Conservation (phyloP, 345 rosid species). For the Camelina hispida region DNA sequence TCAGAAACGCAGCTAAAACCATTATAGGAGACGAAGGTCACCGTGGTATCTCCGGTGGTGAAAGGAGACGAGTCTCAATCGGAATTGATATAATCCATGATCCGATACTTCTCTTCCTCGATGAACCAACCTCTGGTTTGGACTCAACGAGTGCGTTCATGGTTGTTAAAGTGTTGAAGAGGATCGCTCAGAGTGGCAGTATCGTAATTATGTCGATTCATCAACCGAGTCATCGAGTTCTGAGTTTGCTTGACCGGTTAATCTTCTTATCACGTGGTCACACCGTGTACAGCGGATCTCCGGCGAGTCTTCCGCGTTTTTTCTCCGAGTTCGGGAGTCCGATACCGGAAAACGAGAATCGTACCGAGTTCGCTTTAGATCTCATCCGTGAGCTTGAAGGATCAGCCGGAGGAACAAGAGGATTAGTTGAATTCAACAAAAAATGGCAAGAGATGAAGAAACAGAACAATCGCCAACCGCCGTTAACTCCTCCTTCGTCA, state of each 20-base stretch:
- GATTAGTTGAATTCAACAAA: conserved; percentile 79
- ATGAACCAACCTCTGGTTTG: conserved; percentile 95
- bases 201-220: conserved; percentile 93
- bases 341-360: conserved; percentile 85
- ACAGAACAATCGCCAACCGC: conserved; percentile 40
- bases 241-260: conserved; percentile 77
- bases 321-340: conserved; percentile 91
- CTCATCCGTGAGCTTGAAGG: conserved; percentile 87
- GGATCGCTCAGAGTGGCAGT: conserved; percentile 94
- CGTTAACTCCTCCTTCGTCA: conserved; percentile 45
- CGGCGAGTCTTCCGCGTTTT: conserved; percentile 57
- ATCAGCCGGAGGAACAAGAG: conserved; percentile 79
- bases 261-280: conserved; percentile 86
- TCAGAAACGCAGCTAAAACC: conserved; percentile 73
- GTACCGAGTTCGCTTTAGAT: conserved; percentile 86
- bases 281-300: conserved; percentile 93
- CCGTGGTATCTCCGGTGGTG: conserved; percentile 96
- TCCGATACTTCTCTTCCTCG: conserved; percentile 84
- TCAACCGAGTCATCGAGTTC: conserved; percentile 84
- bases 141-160: conserved; percentile 95
- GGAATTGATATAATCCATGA: conserved; percentile 95
- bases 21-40: conserved; percentile 85
- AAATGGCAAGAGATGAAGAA: conserved; percentile 76
- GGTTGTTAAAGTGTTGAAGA: conserved; percentile 95
- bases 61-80: conserved; percentile 86